These are phyloP conservation scores for Colletotrichum phormii DNA, from an alignment of 2,329 filamentous ascomycete species.

Conservation along the genomic window DNA sequence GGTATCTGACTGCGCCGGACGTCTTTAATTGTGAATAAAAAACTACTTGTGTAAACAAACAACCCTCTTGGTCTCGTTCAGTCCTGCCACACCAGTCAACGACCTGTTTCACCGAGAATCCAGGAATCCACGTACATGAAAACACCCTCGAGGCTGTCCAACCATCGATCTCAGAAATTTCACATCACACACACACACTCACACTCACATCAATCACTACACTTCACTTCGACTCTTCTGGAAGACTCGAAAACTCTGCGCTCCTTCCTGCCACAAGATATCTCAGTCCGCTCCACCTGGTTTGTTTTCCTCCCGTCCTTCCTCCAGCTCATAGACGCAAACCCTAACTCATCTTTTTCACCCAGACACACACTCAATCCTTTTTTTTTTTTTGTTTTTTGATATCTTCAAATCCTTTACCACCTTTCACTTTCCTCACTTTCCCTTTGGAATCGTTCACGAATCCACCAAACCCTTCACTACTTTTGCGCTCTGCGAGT, in stretches of 20 bases:
- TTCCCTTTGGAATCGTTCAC: neutral
- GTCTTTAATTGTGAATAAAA: slow-evolving; percentile 24
- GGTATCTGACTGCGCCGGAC: slow-evolving; percentile 32
- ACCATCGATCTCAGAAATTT: neutral
- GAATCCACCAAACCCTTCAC: neutral
- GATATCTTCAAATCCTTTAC: neutral
- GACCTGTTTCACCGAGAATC: neutral
- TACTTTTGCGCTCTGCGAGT: neutral
- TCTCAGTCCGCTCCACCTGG: neutral
- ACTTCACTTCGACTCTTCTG: slow-evolving; percentile 24
- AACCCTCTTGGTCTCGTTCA: neutral
- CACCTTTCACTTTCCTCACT: neutral
- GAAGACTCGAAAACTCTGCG: slow-evolving; percentile 19
- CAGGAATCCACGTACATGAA: slow-evolving; percentile 1
- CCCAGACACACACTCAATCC: neutral
- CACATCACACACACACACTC: neutral
- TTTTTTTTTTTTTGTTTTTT: no score
- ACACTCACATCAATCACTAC: neutral
- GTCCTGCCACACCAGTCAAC: neutral
- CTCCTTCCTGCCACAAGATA: slow-evolving; percentile 20
- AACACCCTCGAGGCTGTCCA: neutral
- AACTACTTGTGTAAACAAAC: neutral
- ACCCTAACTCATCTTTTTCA: slow-evolving; percentile 16
- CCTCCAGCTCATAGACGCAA: neutral
- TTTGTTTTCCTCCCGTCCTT: slow-evolving; percentile 20